A percentile compares a stretch with the other conserved stretches of the same genome.
Conservation (phyloP, 352 stramenopile species). For the Blastocystis sp. region DNA sequence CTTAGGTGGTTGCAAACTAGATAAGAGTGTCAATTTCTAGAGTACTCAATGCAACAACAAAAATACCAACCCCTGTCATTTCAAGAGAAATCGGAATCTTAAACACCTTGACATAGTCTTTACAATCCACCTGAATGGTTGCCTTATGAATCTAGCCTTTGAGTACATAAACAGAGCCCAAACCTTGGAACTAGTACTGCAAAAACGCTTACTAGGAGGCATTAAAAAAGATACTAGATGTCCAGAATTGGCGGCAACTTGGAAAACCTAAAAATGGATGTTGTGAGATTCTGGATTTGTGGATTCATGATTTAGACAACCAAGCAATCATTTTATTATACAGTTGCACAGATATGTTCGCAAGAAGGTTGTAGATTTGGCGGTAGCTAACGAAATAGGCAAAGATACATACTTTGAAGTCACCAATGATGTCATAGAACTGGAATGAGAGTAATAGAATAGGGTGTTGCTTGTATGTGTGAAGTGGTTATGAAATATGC, state of each 20-base stretch:
- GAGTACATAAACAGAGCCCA: too few relatives aligned
- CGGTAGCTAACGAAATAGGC: background rate
- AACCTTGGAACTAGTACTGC: too few relatives aligned
- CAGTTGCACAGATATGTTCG: slow-evolving; percentile 6
- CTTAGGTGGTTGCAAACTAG: too few relatives aligned
- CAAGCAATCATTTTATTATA: slow-evolving; percentile 46
- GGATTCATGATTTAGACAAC: background rate
- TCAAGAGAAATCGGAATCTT: too few relatives aligned
- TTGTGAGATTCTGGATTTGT: background rate
- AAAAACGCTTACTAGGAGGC: background rate
- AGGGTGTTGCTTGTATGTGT: slow-evolving; percentile 24
- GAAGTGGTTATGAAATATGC: slow-evolving; percentile 26
- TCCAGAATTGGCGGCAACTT: background rate
- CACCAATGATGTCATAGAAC: background rate
- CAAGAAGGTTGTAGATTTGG: slow-evolving; percentile 3
- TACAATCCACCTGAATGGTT: too few relatives aligned
- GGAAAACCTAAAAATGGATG: background rate
- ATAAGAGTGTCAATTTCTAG: too few relatives aligned
- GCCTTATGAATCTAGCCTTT: too few relatives aligned
- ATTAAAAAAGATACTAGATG: background rate
- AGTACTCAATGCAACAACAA: too few relatives aligned
- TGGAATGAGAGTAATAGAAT: background rate
- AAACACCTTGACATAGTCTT: too few relatives aligned
- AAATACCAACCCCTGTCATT: too few relatives aligned
- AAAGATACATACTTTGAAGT: background rate